A percentile compares a stretch with the other conserved stretches of the same genome.
Evolutionary conservation across 148 eudicot species (phyloP).

Genomic region (Camellia japonica): DNA sequence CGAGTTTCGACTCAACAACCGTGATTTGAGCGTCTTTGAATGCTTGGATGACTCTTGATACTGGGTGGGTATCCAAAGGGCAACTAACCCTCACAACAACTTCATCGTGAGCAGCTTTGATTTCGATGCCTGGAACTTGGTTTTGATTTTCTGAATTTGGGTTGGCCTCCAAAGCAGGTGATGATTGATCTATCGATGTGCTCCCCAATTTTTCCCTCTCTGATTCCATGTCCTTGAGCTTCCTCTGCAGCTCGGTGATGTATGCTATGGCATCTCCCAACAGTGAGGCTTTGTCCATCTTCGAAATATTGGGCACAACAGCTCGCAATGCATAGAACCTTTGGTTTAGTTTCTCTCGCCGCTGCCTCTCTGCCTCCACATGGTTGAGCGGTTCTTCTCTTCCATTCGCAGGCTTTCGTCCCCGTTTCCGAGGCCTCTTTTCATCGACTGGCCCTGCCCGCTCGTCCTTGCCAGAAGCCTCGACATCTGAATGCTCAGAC

Average conservation of each 20-base stretch:
- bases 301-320: slow-evolving; percentile 89
- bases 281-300: slow-evolving; percentile 95
- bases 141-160: slow-evolving; percentile 33
- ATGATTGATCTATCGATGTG: slow-evolving; percentile 28
- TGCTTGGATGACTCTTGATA: slow-evolving; percentile 51
- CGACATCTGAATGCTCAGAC: slow-evolving; percentile 69
- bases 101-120: slow-evolving; percentile 47
- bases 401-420: slow-evolving; percentile 67
- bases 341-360: slow-evolving; percentile 90
- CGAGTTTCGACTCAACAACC: slow-evolving; percentile 57
- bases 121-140: slow-evolving; percentile 36
- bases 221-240: slow-evolving; percentile 71
- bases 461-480: slow-evolving; percentile 53
- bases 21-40: slow-evolving; percentile 55
- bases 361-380: slow-evolving; percentile 88
- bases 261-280: slow-evolving; percentile 89
- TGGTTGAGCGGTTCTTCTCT: slow-evolving; percentile 77
- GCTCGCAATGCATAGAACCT: slow-evolving; percentile 88
- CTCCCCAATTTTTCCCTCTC: slow-evolving; percentile 44
- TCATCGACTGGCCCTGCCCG: slow-evolving; percentile 29
- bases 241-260: slow-evolving; percentile 81
- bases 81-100: slow-evolving; percentile 62
- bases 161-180: slow-evolving; percentile 25
- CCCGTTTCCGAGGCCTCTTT: slow-evolving; percentile 59
- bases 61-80: slow-evolving; percentile 69